Evolutionary conservation across 2,329 filamentous ascomycete species (phyloP).

Genomic region (Coniochaeta sp.): DNA sequence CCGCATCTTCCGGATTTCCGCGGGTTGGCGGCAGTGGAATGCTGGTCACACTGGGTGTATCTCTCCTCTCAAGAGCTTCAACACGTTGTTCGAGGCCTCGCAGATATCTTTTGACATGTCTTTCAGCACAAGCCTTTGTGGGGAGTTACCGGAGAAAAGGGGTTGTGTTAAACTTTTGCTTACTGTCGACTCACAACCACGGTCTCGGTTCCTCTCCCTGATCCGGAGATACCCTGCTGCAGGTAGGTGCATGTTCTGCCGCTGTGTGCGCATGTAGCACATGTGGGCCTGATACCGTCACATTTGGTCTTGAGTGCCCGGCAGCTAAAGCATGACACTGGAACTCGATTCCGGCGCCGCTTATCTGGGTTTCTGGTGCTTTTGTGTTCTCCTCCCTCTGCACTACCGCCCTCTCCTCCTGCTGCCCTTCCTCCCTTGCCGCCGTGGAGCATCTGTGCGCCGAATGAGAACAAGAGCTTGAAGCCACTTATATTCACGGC

Average conservation of each 20-base stretch:
- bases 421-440: not conserved
- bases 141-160: not conserved
- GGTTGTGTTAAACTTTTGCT: not conserved
- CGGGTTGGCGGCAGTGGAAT: not conserved
- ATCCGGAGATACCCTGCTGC: not conserved
- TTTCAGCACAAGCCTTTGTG: not conserved
- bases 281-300: conserved; percentile 1
- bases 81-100: not conserved
- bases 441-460: not conserved
- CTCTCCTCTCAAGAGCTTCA: not conserved
- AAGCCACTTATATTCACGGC: not conserved
- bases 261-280: not conserved
- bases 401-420: not conserved
- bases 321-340: not conserved
- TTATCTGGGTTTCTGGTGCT: not conserved
- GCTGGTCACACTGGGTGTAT: not conserved
- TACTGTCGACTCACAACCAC: conserved; percentile 3
- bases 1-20: not conserved
- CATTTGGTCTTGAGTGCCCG: conserved; percentile 1
- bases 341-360: not conserved
- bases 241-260: conserved; percentile 1
- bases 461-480: not conserved
- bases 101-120: not conserved
- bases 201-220: not conserved
- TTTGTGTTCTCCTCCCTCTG: not conserved